These are phyloP conservation scores for Cryptosporidium bovis DNA, from an alignment of 169 alveolate genomes.

Conservation along the genomic window DNA sequence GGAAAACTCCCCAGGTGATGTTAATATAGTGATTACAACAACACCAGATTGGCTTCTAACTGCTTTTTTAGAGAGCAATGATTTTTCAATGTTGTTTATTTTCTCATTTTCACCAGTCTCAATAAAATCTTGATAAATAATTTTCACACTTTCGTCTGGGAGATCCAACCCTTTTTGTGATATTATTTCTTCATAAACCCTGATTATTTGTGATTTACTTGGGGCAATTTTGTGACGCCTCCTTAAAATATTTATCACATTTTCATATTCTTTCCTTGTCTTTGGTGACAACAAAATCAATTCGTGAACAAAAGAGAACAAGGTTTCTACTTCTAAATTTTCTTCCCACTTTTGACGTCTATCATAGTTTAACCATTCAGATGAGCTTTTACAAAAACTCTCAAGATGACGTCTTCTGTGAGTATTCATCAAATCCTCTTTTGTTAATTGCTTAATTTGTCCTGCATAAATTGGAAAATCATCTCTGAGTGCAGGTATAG, in stretches of 20 bases:
- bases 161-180: conserved; percentile 44
- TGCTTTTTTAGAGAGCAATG: conserved; percentile 78
- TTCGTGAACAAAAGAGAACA: conserved; percentile 73
- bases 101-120: background rate
- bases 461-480: conserved; percentile 79
- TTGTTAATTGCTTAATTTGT: conserved; percentile 75
- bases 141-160: background rate
- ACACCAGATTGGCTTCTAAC: conserved; percentile 91
- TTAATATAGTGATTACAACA: conserved; percentile 92
- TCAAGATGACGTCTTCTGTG: conserved; percentile 80
- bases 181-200: conserved; percentile 77
- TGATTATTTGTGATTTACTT: conserved; percentile 78
- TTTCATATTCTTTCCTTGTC: conserved; percentile 74
- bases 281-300: conserved; percentile 70
- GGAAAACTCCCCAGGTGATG: conserved; percentile 93
- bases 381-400: conserved; percentile 77
- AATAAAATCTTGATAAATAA: conserved; percentile 14
- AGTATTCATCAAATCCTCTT: conserved; percentile 77
- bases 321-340: conserved; percentile 48
- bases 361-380: conserved; percentile 80
- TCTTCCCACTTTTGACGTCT: conserved; percentile 64
- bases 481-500: conserved; percentile 80
- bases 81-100: conserved; percentile 30
- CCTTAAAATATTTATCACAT: conserved; percentile 73
- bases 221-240: conserved; percentile 76